Percentiles rank a stretch among this genome's conserved stretches.
Conservation (phyloP, 2,329 filamentous ascomycete genomes). For the Penicillium brevicompactum region DNA sequence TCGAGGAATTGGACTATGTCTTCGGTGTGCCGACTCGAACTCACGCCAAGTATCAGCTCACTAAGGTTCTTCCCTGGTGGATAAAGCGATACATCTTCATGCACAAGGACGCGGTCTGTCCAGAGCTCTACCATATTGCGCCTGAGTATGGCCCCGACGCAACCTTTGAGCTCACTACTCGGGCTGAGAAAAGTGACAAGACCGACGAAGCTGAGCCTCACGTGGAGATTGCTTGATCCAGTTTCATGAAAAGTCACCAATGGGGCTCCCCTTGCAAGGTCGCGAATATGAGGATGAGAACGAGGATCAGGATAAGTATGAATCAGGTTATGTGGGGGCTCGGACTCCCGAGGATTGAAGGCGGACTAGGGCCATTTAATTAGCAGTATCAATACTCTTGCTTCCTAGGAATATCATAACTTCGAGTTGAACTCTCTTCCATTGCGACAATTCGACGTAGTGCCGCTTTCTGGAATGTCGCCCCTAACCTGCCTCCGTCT, state of each 20-base stretch:
- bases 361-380: too few relatives aligned
- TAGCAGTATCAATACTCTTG: too few relatives aligned
- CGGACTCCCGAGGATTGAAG: too few relatives aligned
- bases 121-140: conserved; percentile 49
- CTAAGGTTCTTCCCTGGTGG: conserved; percentile 60
- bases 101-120: conserved; percentile 49
- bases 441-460: too few relatives aligned
- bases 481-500: conserved; percentile 13
- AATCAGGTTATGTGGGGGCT: too few relatives aligned
- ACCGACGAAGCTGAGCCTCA: not conserved
- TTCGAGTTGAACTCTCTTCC: too few relatives aligned
- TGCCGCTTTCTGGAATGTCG: conserved; percentile 13
- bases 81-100: conserved; percentile 59
- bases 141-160: not conserved
- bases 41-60: conserved; percentile 58
- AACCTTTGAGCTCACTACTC: too few relatives aligned
- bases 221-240: not conserved
- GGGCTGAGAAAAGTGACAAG: not conserved
- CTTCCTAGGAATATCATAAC: too few relatives aligned
- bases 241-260: too few relatives aligned
- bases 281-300: too few relatives aligned
- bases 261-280: too few relatives aligned
- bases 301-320: too few relatives aligned
- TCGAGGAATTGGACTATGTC: conserved; percentile 57
- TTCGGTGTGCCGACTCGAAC: conserved; percentile 55